These are phyloP conservation scores for Claviceps paspali DNA, from an alignment of 2,329 filamentous ascomycete genomes.

Conservation along the genomic window DNA sequence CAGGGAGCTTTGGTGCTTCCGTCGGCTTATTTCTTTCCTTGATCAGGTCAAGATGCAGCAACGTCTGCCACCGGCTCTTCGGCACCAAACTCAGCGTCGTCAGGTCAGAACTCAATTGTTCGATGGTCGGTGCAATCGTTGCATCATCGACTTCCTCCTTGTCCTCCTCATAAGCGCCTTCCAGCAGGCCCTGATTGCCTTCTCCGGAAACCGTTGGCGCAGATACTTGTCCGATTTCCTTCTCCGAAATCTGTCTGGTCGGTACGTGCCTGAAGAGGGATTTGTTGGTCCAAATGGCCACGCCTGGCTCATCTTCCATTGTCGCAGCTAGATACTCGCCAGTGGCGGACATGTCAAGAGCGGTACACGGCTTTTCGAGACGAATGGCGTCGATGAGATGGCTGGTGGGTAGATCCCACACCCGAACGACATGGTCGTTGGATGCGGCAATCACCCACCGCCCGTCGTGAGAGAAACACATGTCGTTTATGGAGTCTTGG, in stretches of 20 bases:
- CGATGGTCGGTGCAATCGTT: conserved; percentile 40
- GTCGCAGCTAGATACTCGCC: conserved; percentile 92
- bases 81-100: conserved; percentile 83
- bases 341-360: conserved; percentile 73
- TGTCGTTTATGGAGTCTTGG: conserved; percentile 57
- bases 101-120: conserved; percentile 70
- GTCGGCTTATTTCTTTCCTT: conserved; percentile 88
- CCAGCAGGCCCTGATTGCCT: conserved; percentile 58
- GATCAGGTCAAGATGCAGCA: conserved; percentile 84
- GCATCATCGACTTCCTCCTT: conserved; percentile 37
- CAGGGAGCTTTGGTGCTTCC: conserved; percentile 77
- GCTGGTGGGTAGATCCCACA: conserved; percentile 93
- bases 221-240: conserved; percentile 49
- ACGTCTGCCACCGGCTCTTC: conserved; percentile 82
- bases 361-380: conserved; percentile 62
- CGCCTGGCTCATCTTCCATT: conserved; percentile 64
- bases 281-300: conserved; percentile 94
- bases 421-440: conserved; percentile 61
- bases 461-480: conserved; percentile 83
- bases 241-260: conserved; percentile 69
- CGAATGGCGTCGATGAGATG: conserved; percentile 89
- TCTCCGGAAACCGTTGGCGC: conserved; percentile 72
- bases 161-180: conserved; percentile 54
- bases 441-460: conserved; percentile 86
- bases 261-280: conserved; percentile 80